Base-by-base conservation (phyloP, 305 asterid genomes). In the Rubia balearica region DNA sequence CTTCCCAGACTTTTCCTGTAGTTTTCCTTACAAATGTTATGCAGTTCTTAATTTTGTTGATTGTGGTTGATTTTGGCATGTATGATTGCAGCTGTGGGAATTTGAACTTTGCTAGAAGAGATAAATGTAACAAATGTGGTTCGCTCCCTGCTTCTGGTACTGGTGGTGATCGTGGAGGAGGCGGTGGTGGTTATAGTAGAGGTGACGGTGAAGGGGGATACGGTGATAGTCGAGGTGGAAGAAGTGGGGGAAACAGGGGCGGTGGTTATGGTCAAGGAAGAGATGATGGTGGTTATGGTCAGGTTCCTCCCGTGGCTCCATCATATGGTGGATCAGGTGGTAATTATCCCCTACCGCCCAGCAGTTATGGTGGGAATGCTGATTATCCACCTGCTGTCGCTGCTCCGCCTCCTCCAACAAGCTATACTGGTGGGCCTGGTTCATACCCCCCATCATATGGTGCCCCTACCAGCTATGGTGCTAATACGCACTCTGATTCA, bases 41-140 rank as follows among this genome's bases (percentile, higher is more conserved):
- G 60, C 71, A 72, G 71, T 71, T 69, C 69, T 69, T 70, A 53
- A 40, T 73, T 61, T 5, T 79, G 77, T 71, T 83, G 51, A 75
- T 49, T 78, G 80, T 80, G 71, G 76, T 80, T 84, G 78, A 81
- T 80, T 33, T 79, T 81, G 82, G 33, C 74, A 68, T 80, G 71
- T 83, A 72, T 89, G 84, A 77, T 71, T 95, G 95, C 83, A 95
- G 99, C 76, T 95, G 99, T 79, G 98, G 99, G 77, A 95, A 95
- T 85, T 41, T 86, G 94, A 95, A 95, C 88, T 95, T 92, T 85
- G 98, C 99, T 72, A 89, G 97, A 83, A 85, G 99, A 85, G 88
- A 85, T 55, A 96, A 95, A 74, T 95, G 99, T 81, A 88, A 95
- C 92, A 92, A 87, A 83, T 92, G 99, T 80, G 99, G 99, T 79